These are phyloP conservation scores for Wickerhamiella kurtzmanii DNA, from an alignment of 805 yeast genomes.

Conservation along the genomic window DNA sequence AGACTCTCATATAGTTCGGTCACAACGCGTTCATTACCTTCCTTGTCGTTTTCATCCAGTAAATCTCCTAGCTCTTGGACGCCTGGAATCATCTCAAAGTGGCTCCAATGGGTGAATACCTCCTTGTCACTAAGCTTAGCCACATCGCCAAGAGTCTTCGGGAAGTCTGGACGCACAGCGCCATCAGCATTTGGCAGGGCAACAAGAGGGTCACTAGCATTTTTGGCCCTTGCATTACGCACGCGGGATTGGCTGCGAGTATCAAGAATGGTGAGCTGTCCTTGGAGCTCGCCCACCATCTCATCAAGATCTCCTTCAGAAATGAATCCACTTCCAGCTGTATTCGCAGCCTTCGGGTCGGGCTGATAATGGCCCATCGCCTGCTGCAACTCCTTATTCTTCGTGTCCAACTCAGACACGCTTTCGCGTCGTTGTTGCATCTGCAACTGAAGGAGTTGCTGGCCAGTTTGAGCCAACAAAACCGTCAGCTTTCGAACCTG, in stretches of 20 bases:
- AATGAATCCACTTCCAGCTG: constrained; percentile 26
- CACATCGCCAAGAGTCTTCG: constrained; percentile 10
- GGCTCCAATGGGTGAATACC: constrained; percentile 16
- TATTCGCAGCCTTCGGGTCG: constrained; percentile 17
- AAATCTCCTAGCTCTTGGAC: constrained; percentile 15
- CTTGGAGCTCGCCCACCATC: constrained; percentile 79
- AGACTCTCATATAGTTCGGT: constrained; percentile 15
- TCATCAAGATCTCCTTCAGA: constrained; percentile 77
- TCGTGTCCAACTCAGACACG: constrained; percentile 14
- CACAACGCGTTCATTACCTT: constrained; percentile 11
- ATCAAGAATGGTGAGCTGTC: constrained; percentile 64
- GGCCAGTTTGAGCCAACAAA: constrained; percentile 63
- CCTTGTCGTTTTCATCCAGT: constrained; percentile 6
- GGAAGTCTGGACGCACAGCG: constrained; percentile 13
- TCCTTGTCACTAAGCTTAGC: constrained; percentile 7
- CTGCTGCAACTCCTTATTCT: constrained; percentile 19
- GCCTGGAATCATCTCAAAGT: constrained; percentile 13
- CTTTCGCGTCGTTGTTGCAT: constrained; percentile 36
- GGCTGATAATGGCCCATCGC: constrained; percentile 3
- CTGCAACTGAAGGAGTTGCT: constrained; percentile 60
- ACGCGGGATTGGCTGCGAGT: constrained; percentile 62
- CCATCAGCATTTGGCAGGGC: constrained; percentile 18
- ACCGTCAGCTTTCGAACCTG: constrained; percentile 52
- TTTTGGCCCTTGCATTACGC: constrained; percentile 41
- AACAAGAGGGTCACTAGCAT: constrained; percentile 1